A percentile compares a stretch with the other conserved stretches of the same genome.
Evolutionary conservation across 805 yeast genomes (phyloP).

Genomic region (Wickerhamiella dianesei): DNA sequence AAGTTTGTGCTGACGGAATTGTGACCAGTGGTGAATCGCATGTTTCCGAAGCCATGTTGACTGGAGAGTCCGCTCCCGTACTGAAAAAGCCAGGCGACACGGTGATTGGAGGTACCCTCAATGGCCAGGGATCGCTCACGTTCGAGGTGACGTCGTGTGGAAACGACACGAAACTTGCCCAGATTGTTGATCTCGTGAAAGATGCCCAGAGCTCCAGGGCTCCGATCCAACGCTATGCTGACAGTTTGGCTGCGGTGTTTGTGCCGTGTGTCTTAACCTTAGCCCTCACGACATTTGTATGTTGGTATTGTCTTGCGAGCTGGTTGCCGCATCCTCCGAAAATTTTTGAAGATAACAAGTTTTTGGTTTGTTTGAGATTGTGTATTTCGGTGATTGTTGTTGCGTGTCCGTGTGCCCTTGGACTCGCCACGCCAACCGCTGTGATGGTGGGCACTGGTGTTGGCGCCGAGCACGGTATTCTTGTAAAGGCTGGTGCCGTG

Average conservation of each 20-base stretch:
- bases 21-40: conserved; percentile 69
- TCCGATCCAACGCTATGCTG: conserved; percentile 84
- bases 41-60: conserved; percentile 75
- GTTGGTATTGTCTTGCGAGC: conserved; percentile 37
- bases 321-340: conserved; percentile 32
- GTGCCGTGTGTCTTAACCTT: conserved; percentile 61
- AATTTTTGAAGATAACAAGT: conserved; percentile 42
- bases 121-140: conserved; percentile 60
- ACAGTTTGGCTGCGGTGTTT: conserved; percentile 67
- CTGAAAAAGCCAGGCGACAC: conserved; percentile 43
- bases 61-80: conserved; percentile 83
- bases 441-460: conserved; percentile 98
- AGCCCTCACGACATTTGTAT: conserved; percentile 49
- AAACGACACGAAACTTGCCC: conserved; percentile 70
- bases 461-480: conserved; percentile 78
- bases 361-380: conserved; percentile 57
- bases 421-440: conserved; percentile 96
- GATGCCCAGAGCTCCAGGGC: conserved; percentile 82
- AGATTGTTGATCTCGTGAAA: conserved; percentile 73
- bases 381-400: conserved; percentile 90
- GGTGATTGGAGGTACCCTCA: conserved; percentile 84
- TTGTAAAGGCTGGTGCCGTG: conserved; percentile 86
- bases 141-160: conserved; percentile 62
- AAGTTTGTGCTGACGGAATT: conserved; percentile 83
- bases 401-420: conserved; percentile 97